These are phyloP conservation scores for Phaffia rhodozyma DNA, from an alignment of 1,284 basidiomycete species.

Conservation along the genomic window DNA sequence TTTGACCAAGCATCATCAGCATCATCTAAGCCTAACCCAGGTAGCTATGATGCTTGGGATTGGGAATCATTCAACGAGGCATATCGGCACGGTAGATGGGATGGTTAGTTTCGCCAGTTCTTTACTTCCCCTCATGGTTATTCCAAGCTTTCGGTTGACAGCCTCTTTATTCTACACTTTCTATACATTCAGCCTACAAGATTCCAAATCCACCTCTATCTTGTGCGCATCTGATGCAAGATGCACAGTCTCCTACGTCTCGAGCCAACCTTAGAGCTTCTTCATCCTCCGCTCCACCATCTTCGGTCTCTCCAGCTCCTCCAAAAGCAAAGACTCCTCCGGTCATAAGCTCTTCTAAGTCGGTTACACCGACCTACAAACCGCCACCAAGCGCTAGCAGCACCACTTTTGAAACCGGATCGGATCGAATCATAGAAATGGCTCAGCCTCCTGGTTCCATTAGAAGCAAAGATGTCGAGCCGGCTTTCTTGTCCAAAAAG, in stretches of 20 bases:
- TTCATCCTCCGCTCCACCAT: conserved; percentile 9
- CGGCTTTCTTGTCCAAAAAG: neutral
- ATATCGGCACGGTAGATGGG: conserved; percentile 8
- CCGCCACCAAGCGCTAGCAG: neutral
- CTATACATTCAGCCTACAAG: conserved; percentile 11
- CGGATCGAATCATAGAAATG: neutral
- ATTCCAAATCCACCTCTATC: conserved; percentile 19
- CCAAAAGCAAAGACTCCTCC: neutral
- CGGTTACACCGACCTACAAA: neutral
- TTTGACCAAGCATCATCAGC: neutral
- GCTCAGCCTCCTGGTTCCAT: neutral
- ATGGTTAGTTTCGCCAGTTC: neutral
- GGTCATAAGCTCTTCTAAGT: neutral
- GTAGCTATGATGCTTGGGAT: conserved; percentile 4
- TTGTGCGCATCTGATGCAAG: neutral
- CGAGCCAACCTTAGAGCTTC: neutral
- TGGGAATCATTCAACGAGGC: conserved; percentile 9
- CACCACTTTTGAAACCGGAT: neutral
- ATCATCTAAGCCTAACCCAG: neutral
- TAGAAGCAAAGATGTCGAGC: neutral
- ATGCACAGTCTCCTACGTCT: neutral
- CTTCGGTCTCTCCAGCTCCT: neutral
- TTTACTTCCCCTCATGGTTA: neutral
- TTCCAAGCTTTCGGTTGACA: no score
- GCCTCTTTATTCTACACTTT: neutral